Percentiles rank a stretch among this genome's conserved stretches.
phyloP scores from a whole-genome alignment of 2,329 filamentous ascomycete genomes.

The Akanthomyces dipterigenus region DNA sequence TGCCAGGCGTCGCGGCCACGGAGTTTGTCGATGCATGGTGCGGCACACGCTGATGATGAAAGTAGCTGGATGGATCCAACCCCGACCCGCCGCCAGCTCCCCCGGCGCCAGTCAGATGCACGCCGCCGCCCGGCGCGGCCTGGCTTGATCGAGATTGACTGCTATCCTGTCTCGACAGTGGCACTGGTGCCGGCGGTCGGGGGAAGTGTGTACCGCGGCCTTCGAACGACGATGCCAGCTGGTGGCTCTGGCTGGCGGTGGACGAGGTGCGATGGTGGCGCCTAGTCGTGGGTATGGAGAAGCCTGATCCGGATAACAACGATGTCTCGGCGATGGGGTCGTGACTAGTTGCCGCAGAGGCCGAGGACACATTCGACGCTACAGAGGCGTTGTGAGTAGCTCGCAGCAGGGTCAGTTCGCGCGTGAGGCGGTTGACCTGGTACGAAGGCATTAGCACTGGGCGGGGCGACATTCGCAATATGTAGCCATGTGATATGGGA shows the following conservation, averaged over 20 bases:
- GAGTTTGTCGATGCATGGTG: conserved; percentile 26
- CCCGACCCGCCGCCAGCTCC: not conserved
- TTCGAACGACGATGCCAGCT: conserved; percentile 30
- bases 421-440: conserved; percentile 85
- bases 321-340: conserved; percentile 44
- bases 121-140: conserved; percentile 35
- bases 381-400: conserved; percentile 60
- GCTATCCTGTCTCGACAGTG: conserved; percentile 49
- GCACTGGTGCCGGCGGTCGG: conserved; percentile 37
- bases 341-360: conserved; percentile 45
- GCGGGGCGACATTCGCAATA: not conserved
- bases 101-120: conserved; percentile 33
- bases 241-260: conserved; percentile 45
- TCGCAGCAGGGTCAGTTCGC: conserved; percentile 80
- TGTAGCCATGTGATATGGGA: conserved; percentile 13
- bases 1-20: conserved; percentile 34
- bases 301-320: conserved; percentile 50
- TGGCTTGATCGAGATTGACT: conserved; percentile 46
- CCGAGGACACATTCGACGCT: conserved; percentile 58
- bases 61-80: conserved; percentile 35
- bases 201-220: conserved; percentile 35
- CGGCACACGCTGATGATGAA: conserved; percentile 40
- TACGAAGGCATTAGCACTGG: not conserved
- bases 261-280: conserved; percentile 54
- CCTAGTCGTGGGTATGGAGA: conserved; percentile 48